Evolutionary conservation across 2,329 filamentous ascomycete genomes (phyloP).

Genomic region (Eutypa lata): DNA sequence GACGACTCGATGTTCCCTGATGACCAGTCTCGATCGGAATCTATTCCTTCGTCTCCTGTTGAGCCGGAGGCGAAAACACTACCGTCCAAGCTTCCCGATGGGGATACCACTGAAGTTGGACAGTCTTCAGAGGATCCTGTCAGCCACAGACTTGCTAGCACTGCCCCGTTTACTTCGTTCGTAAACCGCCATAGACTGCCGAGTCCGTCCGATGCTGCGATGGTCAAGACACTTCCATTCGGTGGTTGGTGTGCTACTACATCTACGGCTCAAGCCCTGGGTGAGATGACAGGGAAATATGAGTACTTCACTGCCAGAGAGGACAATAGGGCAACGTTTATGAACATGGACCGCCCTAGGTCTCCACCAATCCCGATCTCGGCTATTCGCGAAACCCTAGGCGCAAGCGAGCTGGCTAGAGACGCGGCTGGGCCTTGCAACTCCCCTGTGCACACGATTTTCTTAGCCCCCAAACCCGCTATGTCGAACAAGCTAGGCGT

Average conservation of each 20-base stretch:
- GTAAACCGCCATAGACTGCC: conserved; percentile 13
- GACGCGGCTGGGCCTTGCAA: not conserved
- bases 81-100: not conserved
- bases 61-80: not conserved
- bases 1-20: conserved; percentile 2
- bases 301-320: conserved; percentile 40
- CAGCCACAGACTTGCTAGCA: not conserved
- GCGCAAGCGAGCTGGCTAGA: not conserved
- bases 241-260: conserved; percentile 20
- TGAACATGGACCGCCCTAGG: not conserved
- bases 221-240: conserved; percentile 28
- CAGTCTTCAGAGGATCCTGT: conserved; percentile 1
- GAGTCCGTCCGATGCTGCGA: conserved; percentile 29
- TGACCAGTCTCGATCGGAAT: conserved; percentile 1
- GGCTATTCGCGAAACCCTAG: conserved; percentile 14
- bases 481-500: not conserved
- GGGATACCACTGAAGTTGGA: conserved; percentile 5
- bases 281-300: conserved; percentile 33
- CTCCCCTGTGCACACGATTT: too few species aligned
- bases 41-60: conserved; percentile 4
- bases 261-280: conserved; percentile 28
- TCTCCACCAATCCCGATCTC: conserved; percentile 8
- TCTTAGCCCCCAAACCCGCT: not conserved
- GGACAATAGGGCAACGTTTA: conserved; percentile 26
- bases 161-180: not conserved